These are phyloP conservation scores for Crassisporium funariophilum DNA, from an alignment of 768 basidiomycete genomes.

Conservation along the genomic window DNA sequence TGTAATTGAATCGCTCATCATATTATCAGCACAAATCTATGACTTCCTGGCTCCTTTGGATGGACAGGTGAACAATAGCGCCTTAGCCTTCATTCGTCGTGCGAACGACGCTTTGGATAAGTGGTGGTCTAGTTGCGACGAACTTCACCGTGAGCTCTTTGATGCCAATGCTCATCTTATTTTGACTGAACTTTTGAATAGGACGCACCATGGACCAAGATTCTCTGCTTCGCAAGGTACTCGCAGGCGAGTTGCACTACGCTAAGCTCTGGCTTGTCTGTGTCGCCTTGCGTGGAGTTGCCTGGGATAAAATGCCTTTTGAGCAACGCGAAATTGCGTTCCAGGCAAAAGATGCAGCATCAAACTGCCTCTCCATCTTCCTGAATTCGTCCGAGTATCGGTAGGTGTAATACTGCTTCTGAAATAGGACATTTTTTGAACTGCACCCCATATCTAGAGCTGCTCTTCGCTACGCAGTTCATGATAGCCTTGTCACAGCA, in stretches of 20 bases:
- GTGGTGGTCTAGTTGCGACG: slow-evolving; percentile 91
- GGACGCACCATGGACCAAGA: slow-evolving; percentile 84
- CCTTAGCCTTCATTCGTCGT: slow-evolving; percentile 83
- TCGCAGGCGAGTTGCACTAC: slow-evolving; percentile 87
- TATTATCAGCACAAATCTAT: slow-evolving; percentile 79
- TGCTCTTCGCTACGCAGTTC: slow-evolving; percentile 90
- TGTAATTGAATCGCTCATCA: slow-evolving; percentile 4
- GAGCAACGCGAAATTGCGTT: slow-evolving; percentile 95
- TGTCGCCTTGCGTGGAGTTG: slow-evolving; percentile 85
- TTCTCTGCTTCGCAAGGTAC: slow-evolving; percentile 81
- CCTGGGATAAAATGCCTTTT: slow-evolving; percentile 96
- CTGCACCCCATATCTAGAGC: slow-evolving; percentile 68
- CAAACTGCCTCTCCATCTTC: slow-evolving; percentile 83
- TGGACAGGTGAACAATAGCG: slow-evolving; percentile 83
- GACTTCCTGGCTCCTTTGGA: slow-evolving; percentile 86
- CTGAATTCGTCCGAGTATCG: slow-evolving; percentile 79
- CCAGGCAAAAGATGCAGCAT: slow-evolving; percentile 92
- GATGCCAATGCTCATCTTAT: background rate
- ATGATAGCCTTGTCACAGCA: slow-evolving; percentile 89
- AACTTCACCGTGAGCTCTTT: slow-evolving; percentile 65
- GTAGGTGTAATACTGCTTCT: slow-evolving; percentile 38
- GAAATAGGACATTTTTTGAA: slow-evolving; percentile 6
- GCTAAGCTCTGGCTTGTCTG: slow-evolving; percentile 96
- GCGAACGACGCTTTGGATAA: slow-evolving; percentile 86
- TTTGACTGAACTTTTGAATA: slow-evolving; percentile 27